phyloP scores from a whole-genome alignment of 139 green algal species.

The Auxenochlorella pyrenoidosa region DNA sequence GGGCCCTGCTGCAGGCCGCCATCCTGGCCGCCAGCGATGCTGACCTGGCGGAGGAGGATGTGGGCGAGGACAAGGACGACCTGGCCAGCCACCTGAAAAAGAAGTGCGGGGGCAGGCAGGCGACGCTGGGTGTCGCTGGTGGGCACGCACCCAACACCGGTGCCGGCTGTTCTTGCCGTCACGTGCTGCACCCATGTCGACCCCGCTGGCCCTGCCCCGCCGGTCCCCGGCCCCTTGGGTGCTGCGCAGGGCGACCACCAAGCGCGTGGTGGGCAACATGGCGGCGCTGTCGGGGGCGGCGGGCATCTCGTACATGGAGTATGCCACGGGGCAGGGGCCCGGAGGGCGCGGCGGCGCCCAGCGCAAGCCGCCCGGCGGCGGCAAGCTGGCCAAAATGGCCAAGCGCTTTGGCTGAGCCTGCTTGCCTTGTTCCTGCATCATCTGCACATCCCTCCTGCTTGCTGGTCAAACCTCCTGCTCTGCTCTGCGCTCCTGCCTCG shows the following conservation, averaged over 20 bases:
- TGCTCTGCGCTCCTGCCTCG: too few relatives aligned
- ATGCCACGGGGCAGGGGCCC: neutral
- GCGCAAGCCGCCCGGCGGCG: neutral
- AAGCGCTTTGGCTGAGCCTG: neutral
- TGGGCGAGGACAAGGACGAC: constrained; percentile 52
- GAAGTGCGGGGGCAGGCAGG: neutral
- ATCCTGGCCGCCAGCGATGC: constrained; percentile 77
- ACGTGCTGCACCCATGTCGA: too few relatives aligned
- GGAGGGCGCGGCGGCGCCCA: neutral
- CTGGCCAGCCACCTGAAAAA: constrained; percentile 25
- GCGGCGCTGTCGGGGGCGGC: constrained; percentile 77
- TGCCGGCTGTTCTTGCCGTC: too few relatives aligned
- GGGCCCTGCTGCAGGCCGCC: constrained; percentile 55
- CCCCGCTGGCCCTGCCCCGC: neutral
- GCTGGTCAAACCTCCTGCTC: neutral
- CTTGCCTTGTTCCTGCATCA: neutral
- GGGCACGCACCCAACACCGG: too few relatives aligned
- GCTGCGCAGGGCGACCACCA: constrained; percentile 29
- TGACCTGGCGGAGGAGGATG: constrained; percentile 73
- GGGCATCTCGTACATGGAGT: constrained; percentile 85
- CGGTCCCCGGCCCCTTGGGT: too few relatives aligned
- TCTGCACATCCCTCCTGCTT: too few relatives aligned
- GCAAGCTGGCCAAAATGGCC: constrained; percentile 33
- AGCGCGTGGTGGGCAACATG: constrained; percentile 73
- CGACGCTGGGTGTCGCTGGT: neutral